Percentiles rank a stretch among this genome's conserved stretches.
Conservation (phyloP, 345 rosid genomes). For the Eucalyptus cloeziana region DNA sequence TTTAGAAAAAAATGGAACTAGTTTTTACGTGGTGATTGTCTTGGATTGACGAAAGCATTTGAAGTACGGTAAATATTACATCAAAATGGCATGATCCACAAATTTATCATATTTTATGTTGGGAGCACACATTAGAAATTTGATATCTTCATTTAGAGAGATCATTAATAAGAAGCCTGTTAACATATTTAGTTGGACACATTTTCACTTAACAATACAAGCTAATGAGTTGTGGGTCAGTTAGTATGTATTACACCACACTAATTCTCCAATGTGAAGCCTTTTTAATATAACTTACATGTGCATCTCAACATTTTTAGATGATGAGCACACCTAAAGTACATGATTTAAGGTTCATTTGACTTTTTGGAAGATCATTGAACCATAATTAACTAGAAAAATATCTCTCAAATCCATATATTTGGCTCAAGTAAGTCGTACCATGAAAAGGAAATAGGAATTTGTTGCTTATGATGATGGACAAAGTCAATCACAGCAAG, state of each 20-base stretch:
- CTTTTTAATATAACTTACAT: background rate
- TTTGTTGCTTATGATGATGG: background rate
- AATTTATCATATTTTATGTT: background rate
- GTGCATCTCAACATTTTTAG: background rate
- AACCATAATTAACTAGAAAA: background rate
- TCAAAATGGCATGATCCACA: background rate
- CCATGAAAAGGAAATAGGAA: background rate
- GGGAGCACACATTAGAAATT: background rate
- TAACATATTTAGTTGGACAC: background rate
- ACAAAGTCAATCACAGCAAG: background rate
- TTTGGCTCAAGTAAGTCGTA: background rate
- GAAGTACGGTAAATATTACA: background rate
- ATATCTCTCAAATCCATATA: background rate
- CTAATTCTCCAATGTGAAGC: background rate
- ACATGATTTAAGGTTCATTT: background rate
- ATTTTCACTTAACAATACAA: background rate
- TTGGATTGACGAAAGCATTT: background rate
- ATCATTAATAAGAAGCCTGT: background rate
- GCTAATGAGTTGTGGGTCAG: background rate
- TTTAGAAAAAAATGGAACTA: background rate
- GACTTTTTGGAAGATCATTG: background rate
- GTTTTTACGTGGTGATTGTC: background rate
- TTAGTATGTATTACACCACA: background rate
- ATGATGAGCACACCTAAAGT: background rate
- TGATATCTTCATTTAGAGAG: background rate